Evolutionary conservation across 768 basidiomycete species (phyloP).

Genomic region (Panaeolus cyanescens): DNA sequence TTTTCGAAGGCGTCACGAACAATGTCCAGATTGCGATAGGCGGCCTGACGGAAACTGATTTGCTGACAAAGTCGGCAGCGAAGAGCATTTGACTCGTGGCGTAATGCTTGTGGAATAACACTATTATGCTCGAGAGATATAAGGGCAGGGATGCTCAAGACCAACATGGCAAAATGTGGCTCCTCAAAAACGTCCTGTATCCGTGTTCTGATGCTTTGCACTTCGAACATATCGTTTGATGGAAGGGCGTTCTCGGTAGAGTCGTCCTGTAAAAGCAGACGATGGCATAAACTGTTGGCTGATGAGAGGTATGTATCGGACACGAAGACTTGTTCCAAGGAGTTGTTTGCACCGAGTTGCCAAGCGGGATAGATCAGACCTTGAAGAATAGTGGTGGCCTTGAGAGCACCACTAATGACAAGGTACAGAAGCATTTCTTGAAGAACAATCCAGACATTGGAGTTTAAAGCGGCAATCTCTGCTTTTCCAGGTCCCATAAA

Average conservation of each 20-base stretch:
- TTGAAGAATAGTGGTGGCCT: conserved; percentile 69
- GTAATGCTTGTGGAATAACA: conserved; percentile 50
- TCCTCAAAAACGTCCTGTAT: conserved; percentile 68
- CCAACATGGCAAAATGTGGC: conserved; percentile 64
- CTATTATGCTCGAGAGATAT: conserved; percentile 70
- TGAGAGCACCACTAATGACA: conserved; percentile 65
- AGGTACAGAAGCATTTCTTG: conserved; percentile 64
- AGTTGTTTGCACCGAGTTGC: conserved; percentile 52
- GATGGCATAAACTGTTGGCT: conserved; percentile 63
- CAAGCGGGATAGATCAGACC: conserved; percentile 83
- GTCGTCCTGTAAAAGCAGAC: conserved; percentile 58
- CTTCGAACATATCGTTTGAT: conserved; percentile 57
- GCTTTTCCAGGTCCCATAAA: conserved; percentile 66
- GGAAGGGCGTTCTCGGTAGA: conserved; percentile 36
- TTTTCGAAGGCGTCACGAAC: conserved; percentile 71
- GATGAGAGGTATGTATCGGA: conserved; percentile 57
- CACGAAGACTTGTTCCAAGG: conserved; percentile 38
- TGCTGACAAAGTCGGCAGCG: conserved; percentile 62
- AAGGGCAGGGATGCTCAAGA: conserved; percentile 65
- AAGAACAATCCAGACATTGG: conserved; percentile 70
- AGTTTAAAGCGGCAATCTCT: conserved; percentile 58
- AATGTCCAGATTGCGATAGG: conserved; percentile 73
- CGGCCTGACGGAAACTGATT: conserved; percentile 71
- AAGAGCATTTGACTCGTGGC: conserved; percentile 49
- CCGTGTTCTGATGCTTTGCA: conserved; percentile 70